These are phyloP conservation scores for Carex arenaria DNA, from an alignment of 202 grass and related monocot genomes.

Conservation along the genomic window DNA sequence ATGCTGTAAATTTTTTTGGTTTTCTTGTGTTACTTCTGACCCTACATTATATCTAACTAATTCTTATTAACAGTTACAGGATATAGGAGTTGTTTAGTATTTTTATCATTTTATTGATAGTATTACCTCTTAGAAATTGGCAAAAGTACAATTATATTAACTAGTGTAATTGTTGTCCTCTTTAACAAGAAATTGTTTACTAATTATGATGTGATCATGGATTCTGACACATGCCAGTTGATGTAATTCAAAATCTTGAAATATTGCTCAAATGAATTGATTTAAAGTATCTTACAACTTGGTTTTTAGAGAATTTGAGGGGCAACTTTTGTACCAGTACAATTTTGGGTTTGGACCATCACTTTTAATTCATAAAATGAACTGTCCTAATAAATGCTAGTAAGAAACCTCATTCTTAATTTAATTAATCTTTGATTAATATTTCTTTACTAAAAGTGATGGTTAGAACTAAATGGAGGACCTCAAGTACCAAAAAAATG, in stretches of 20 bases:
- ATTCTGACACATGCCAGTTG: not conserved
- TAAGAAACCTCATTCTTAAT: not conserved
- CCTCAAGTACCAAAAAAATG: not conserved
- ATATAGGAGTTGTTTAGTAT: not conserved
- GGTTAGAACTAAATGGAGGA: not conserved
- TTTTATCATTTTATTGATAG: not conserved
- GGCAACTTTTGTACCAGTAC: not conserved
- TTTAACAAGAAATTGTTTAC: not conserved
- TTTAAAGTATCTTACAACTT: not conserved
- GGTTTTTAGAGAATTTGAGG: not conserved
- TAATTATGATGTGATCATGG: not conserved
- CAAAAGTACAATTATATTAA: not conserved
- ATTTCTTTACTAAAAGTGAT: not conserved
- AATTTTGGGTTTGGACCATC: not conserved
- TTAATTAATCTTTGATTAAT: not conserved
- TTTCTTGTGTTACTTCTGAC: not conserved
- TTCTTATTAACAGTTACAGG: not conserved
- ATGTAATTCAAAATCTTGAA: constrained; percentile 3
- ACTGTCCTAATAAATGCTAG: not conserved
- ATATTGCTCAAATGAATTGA: not conserved
- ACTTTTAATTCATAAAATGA: not conserved
- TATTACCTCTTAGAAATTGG: not conserved
- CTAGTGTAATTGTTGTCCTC: not conserved
- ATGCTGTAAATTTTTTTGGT: not conserved
- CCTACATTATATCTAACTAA: not conserved